Evolutionary conservation across 257 asterid genomes (phyloP), one percentile per base, ranked within the genome.

Genomic region (Rubia yunnanensis): DNA sequence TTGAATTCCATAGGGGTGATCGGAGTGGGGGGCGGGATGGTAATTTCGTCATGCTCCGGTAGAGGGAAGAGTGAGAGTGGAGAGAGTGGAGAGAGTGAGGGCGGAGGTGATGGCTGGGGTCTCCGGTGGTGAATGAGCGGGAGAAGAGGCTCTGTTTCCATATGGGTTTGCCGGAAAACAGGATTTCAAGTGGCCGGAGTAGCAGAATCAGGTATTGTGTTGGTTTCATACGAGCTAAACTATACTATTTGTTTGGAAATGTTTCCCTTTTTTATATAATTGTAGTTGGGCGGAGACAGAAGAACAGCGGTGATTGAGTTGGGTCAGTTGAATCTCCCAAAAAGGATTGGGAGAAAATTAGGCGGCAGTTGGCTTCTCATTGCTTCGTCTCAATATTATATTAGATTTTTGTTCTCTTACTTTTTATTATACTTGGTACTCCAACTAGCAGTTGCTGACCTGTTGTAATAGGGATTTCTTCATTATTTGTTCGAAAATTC

Each of bases 91-190:
- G n/a, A 67, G 52, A 20, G 20, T 41, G n/a, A n/a, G n/a, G 73
- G 74, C 31, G 72, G 68, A 26, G 74, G 74, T 27, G 87, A 50
- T 11, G 68, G 74, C 1, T 58, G 77, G 13, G 73, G 66, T 69
- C 73, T 72, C 54, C 75, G 70, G 49, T 84, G 53, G 73, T 63
- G 79, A 28, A 71, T 24, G 70, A 26, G 71, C 3, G 87, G 76
- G 53, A 90, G 90, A 66, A 90, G 92, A 24, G 97, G 95, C 66
- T 90, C 95, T 26, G 64, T 85, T 23, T 88, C 90, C 96, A 90
- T 90, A 2, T 13, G 59, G 60, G 64, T 60, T 74, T 2, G 61
- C 67, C 55, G 67, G 76, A 48, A 62, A 67, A 56, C 58, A 15
- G n/a, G 48, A 52, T 52, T 41, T 63, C 36, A 41, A 44, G 26